Percentiles rank a stretch among this genome's conserved stretches.
Evolutionary conservation across 139 green algal species (phyloP).

Genomic region (Haematococcus sp.): DNA sequence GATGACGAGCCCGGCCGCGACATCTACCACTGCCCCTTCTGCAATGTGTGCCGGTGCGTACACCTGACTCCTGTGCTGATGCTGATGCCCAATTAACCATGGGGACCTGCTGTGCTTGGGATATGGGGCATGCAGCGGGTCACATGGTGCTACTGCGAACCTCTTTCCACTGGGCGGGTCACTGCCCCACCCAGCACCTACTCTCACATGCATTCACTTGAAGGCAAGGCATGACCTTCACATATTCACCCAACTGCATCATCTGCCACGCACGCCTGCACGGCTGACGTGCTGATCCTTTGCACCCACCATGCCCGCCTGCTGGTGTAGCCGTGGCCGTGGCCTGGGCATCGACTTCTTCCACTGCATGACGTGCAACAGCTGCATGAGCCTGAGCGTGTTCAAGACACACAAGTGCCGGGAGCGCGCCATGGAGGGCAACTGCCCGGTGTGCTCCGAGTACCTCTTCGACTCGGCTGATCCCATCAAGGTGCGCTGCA

Average conservation of each 20-base stretch:
- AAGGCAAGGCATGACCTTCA: too few relatives aligned
- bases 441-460: slow-evolving; percentile 96
- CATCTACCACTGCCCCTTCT: slow-evolving; percentile 99
- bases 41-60: slow-evolving; percentile 76
- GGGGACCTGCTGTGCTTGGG: too few relatives aligned
- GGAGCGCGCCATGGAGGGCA: slow-evolving; percentile 74
- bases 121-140: too few relatives aligned
- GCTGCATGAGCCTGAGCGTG: slow-evolving; percentile 91
- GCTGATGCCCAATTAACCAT: too few relatives aligned
- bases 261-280: too few relatives aligned
- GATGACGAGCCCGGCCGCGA: slow-evolving; percentile 74
- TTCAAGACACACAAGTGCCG: slow-evolving; percentile 89
- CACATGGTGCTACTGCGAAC: background rate
- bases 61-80: background rate
- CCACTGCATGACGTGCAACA: slow-evolving; percentile 99
- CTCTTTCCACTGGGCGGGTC: too few relatives aligned
- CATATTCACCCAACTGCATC: too few relatives aligned
- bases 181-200: too few relatives aligned
- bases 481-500: slow-evolving; percentile 69
- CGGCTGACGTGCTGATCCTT: too few relatives aligned
- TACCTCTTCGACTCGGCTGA: slow-evolving; percentile 86
- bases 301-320: too few relatives aligned
- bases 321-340: too few relatives aligned
- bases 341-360: slow-evolving; percentile 90
- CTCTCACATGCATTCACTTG: too few relatives aligned